Percentiles rank a stretch among this genome's conserved stretches.
These are phyloP conservation scores for Sesbania bispinosa DNA, from an alignment of 306 rosid genomes.

Conservation along the genomic window DNA sequence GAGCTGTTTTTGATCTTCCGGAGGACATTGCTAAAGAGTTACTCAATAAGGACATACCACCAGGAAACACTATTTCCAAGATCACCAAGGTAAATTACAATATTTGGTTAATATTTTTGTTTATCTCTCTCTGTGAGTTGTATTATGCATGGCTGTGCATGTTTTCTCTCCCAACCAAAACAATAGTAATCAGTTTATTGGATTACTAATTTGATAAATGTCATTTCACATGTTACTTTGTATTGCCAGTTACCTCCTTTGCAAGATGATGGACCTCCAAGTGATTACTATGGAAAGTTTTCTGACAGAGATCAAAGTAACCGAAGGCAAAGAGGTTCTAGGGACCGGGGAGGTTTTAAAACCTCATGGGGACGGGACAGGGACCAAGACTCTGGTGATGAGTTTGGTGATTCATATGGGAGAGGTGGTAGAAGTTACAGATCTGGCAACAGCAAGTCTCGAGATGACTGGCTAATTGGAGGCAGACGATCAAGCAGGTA, in stretches of 20 bases:
- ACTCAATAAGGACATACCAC: conserved; percentile 53
- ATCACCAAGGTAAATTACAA: conserved; percentile 53
- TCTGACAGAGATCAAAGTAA: conserved; percentile 54
- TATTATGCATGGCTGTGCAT: no score
- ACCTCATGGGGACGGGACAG: conserved; percentile 54
- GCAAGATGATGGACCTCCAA: conserved; percentile 82
- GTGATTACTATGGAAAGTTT: conserved; percentile 73
- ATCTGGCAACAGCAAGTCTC: conserved; percentile 45
- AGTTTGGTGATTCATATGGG: conserved; percentile 25
- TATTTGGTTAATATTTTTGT: not conserved
- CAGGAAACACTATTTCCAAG: conserved; percentile 67
- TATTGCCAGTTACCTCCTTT: conserved; percentile 67
- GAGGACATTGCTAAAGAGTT: conserved; percentile 81
- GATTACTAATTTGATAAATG: conserved; percentile 15
- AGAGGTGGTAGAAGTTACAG: conserved; percentile 40
- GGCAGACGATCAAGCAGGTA: conserved; percentile 57
- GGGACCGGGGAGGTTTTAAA: conserved; percentile 56
- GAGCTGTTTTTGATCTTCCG: conserved; percentile 90
- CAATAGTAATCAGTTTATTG: not conserved
- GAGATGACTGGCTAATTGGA: conserved; percentile 72
- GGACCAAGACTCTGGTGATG: conserved; percentile 27
- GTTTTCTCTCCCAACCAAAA: not conserved
- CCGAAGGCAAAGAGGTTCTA: conserved; percentile 34
- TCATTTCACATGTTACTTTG: not conserved
- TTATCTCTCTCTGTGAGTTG: not conserved